Evolutionary conservation across 495 filamentous ascomycete genomes (phyloP).

Genomic region (Tuber borchii): DNA sequence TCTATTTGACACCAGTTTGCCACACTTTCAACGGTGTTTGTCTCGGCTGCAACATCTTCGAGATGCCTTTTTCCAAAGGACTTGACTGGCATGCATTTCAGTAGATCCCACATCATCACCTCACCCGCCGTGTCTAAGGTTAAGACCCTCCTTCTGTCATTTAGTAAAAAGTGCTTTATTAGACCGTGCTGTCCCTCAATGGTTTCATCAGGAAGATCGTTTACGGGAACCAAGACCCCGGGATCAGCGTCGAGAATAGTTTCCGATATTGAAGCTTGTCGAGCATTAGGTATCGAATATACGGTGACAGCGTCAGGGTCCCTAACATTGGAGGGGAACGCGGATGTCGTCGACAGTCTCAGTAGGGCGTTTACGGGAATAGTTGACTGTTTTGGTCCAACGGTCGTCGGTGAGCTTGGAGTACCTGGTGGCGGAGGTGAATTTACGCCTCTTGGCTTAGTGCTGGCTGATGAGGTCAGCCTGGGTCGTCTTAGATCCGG

Average conservation of each 20-base stretch:
- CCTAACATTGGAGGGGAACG: slow-evolving; percentile 54
- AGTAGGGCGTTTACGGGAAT: slow-evolving; percentile 71
- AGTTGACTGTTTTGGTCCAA: slow-evolving; percentile 48
- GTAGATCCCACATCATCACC: slow-evolving; percentile 90
- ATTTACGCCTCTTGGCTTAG: slow-evolving; percentile 39
- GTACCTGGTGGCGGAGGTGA: slow-evolving; percentile 45
- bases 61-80: slow-evolving; percentile 88
- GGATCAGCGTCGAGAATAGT: slow-evolving; percentile 55
- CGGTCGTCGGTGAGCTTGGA: slow-evolving; percentile 21
- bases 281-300: slow-evolving; percentile 49
- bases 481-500: slow-evolving; percentile 30
- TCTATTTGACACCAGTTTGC: slow-evolving; percentile 94
- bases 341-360: slow-evolving; percentile 73
- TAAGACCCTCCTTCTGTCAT: slow-evolving; percentile 80
- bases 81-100: slow-evolving; percentile 75
- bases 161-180: slow-evolving; percentile 86
- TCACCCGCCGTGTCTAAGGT: slow-evolving; percentile 93
- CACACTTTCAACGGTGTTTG: slow-evolving; percentile 82
- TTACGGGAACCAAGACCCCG: slow-evolving; percentile 57
- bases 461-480: slow-evolving; percentile 32
- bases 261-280: slow-evolving; percentile 53
- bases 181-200: slow-evolving; percentile 93
- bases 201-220: slow-evolving; percentile 71
- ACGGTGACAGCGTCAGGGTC: slow-evolving; percentile 50
- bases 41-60: slow-evolving; percentile 79